phyloP scores from a whole-genome alignment of 176 grass and related monocot species.

The Leersia perrieri region DNA sequence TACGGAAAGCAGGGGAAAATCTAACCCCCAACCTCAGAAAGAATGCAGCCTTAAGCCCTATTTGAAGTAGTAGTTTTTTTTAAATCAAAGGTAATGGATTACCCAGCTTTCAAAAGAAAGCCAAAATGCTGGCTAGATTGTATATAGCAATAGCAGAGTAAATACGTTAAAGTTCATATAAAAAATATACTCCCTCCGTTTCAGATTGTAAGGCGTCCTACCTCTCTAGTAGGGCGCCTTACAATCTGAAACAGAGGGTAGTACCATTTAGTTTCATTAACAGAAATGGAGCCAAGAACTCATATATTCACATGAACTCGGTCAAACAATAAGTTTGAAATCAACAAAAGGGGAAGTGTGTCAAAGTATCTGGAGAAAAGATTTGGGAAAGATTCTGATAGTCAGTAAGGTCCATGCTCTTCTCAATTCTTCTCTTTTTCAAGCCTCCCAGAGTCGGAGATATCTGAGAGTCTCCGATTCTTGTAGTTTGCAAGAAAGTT shows the following conservation, averaged over 20 bases:
- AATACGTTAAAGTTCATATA: background rate
- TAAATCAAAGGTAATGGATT: too few species aligned
- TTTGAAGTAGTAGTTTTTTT: background rate
- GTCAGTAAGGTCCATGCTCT: slow-evolving; percentile 17
- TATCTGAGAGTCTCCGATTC: background rate
- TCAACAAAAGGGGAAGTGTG: slow-evolving; percentile 1
- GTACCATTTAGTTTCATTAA: background rate
- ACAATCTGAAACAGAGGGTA: too few species aligned
- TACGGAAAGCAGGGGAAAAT: too few species aligned
- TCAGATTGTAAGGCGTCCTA: too few species aligned
- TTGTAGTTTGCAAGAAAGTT: slow-evolving; percentile 31
- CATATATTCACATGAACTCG: background rate
- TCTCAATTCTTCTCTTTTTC: slow-evolving; percentile 36
- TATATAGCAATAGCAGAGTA: background rate
- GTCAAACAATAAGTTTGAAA: background rate
- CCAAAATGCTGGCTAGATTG: background rate
- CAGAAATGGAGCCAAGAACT: background rate
- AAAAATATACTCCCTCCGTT: background rate
- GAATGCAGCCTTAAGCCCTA: background rate
- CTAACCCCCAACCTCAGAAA: too few species aligned
- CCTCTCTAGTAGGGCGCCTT: too few species aligned
- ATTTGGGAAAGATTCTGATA: background rate
- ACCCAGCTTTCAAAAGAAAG: too few species aligned
- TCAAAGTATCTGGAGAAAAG: slow-evolving; percentile 49
- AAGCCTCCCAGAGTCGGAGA: slow-evolving; percentile 27